Conservation (phyloP, 2,329 filamentous ascomycete species). For the Balansia obtecta region DNA sequence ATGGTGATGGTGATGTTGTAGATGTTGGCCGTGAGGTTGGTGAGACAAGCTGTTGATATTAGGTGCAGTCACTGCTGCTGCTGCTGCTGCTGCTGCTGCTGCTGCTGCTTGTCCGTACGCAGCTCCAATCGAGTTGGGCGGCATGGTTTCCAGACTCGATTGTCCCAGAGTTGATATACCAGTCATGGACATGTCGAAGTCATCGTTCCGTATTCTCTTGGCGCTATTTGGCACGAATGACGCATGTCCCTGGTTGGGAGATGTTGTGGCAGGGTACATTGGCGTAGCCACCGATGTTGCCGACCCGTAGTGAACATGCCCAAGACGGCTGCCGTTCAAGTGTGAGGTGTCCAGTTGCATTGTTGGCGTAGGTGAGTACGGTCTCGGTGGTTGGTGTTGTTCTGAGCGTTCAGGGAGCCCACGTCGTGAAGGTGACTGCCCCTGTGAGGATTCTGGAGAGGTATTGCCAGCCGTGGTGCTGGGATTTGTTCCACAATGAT, state of each 20-base stretch:
- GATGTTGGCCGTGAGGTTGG: slow-evolving; percentile 7
- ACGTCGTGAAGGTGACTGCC: slow-evolving; percentile 18
- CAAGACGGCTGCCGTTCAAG: slow-evolving; percentile 39
- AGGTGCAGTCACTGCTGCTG: slow-evolving; percentile 17
- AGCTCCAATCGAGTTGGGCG: slow-evolving; percentile 38
- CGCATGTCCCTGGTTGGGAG: slow-evolving; percentile 22
- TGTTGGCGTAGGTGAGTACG: slow-evolving; percentile 26
- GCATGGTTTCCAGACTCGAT: slow-evolving; percentile 41
- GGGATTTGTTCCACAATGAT: slow-evolving; percentile 27
- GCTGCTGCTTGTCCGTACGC: slow-evolving; percentile 35
- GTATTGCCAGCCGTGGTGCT: slow-evolving; percentile 33
- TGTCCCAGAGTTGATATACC: slow-evolving; percentile 41
- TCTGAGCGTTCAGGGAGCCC: slow-evolving; percentile 28
- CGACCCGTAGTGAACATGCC: slow-evolving; percentile 39
- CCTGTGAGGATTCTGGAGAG: slow-evolving; percentile 25
- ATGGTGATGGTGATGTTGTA: slow-evolving; percentile 74
- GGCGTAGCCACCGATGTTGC: slow-evolving; percentile 36
- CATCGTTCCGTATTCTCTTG: slow-evolving; percentile 45
- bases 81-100: slow-evolving; percentile 17
- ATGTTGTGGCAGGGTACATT: slow-evolving; percentile 37
- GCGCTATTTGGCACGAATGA: slow-evolving; percentile 21
- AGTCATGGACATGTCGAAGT: slow-evolving; percentile 42
- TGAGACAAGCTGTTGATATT: slow-evolving; percentile 3
- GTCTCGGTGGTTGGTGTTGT: slow-evolving; percentile 9
- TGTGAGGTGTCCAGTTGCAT: slow-evolving; percentile 43